phyloP scores from a whole-genome alignment of 495 filamentous ascomycete genomes.

The Xylaria cubensis region DNA sequence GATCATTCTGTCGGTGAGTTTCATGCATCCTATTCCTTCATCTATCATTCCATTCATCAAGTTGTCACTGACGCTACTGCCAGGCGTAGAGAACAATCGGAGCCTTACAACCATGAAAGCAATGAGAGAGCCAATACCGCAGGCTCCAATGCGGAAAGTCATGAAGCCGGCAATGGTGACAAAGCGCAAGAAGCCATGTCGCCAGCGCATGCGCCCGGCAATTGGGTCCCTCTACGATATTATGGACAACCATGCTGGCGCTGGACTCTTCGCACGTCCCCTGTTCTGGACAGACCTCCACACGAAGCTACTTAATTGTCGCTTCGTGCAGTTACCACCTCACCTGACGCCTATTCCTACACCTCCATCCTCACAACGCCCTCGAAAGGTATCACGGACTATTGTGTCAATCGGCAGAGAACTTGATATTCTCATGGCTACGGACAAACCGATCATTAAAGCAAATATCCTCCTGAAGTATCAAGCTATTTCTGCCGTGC shows the following conservation, averaged over 20 bases:
- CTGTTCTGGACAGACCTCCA: conserved; percentile 57
- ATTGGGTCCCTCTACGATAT: conserved; percentile 55
- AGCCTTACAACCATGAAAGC: conserved; percentile 6
- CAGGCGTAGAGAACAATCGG: background rate
- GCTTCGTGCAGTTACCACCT: conserved; percentile 43
- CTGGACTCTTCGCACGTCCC: conserved; percentile 48
- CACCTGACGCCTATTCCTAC: conserved; percentile 41
- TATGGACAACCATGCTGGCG: conserved; percentile 50
- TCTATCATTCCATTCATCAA: background rate
- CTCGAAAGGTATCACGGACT: conserved; percentile 35
- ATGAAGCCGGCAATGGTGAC: conserved; percentile 15
- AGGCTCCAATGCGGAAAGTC: background rate
- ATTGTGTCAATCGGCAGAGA: conserved; percentile 38
- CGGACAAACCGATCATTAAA: background rate
- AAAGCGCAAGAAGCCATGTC: conserved; percentile 27
- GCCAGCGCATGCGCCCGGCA: conserved; percentile 41
- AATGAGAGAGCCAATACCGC: conserved; percentile 1
- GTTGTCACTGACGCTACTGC: background rate
- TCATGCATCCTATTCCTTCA: background rate
- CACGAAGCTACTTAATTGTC: conserved; percentile 45
- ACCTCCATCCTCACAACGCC: background rate
- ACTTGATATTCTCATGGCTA: conserved; percentile 43
- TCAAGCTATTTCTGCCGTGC: conserved; percentile 42
- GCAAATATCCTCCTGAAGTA: conserved; percentile 31
- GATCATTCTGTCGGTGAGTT: background rate